Base-by-base conservation (phyloP, 441 rosid genomes). In the Biscutella auriculata region DNA sequence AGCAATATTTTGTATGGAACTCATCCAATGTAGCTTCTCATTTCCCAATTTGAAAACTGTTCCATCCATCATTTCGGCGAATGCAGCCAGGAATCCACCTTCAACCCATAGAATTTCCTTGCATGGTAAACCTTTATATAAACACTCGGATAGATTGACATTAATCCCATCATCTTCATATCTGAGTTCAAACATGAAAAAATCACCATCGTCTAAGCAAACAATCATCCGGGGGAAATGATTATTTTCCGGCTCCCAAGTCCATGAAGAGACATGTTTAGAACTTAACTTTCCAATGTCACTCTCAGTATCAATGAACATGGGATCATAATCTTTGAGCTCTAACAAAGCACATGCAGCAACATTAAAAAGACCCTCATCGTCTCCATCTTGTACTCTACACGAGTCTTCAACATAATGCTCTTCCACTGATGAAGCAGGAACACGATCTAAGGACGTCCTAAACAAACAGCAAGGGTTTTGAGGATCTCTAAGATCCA, bases 11-110 rank as follows among this genome's bases (percentile, higher is more conserved):
- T 89, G 95, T 56, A 93, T 79, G 28, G 88, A 76, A 74, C 82
- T 85, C 55, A 16, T 34, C 73, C 67, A 79, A 30, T 57, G 52
- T 57, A 89, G 82, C 73, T 76, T 82, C 62, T 73, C 96, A 66
- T 71, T 71, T 69, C 80, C 96, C 68, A 87, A 67, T 77, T 80
- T 87, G 57, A 89, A 77, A 57, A 93, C 84, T 66, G 77, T 49
- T 42, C 99, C 99, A 79, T 93, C 97, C 39, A 95, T 91, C 95
- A 93, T 87, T 71, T 93, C 99, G 25, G 85, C 79, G 69, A 87
- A 67, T 23, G 96, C 81, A 48, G 87, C 87, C 77, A 93, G 51
- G 65, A 79, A 82, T 50, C 93, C 88, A 71, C 93, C 88, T 63
- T 78, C 82, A 29, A 84, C 82, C 99, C 99, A 93, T 73, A 87